A percentile compares a stretch with the other conserved stretches of the same genome.
phyloP scores from a whole-genome alignment of 2,329 filamentous ascomycete genomes.

The Mycocentrospora acerina region DNA sequence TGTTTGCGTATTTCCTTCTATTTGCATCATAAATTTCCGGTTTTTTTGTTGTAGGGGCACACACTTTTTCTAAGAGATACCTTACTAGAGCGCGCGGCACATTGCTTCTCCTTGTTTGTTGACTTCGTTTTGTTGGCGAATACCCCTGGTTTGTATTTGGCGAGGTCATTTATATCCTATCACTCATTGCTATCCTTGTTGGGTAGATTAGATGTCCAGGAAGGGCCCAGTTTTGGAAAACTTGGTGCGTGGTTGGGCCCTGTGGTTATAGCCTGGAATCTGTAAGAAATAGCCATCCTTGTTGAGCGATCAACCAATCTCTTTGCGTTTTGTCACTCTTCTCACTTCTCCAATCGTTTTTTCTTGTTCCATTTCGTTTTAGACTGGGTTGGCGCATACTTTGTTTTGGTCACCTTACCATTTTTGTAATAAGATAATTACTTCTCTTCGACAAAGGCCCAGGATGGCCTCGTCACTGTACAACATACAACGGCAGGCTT shows the following conservation, averaged over 20 bases:
- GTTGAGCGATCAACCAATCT: constrained; percentile 19
- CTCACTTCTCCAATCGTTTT: constrained; percentile 3
- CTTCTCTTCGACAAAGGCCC: not conserved
- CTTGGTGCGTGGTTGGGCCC: constrained; percentile 5
- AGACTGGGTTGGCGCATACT: constrained; percentile 1
- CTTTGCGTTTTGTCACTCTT: constrained; percentile 13
- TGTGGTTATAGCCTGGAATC: constrained; percentile 3
- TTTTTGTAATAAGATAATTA: constrained; percentile 3
- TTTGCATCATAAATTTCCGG: not conserved
- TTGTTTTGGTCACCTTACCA: not conserved
- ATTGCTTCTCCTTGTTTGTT: constrained; percentile 23
- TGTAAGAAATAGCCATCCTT: constrained; percentile 12
- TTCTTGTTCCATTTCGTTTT: constrained; percentile 5
- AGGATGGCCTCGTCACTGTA: constrained; percentile 1
- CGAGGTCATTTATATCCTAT: constrained; percentile 23
- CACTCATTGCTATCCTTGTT: constrained; percentile 16
- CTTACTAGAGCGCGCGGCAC: constrained; percentile 31
- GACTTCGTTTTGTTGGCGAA: constrained; percentile 32
- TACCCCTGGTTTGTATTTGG: constrained; percentile 40
- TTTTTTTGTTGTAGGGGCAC: constrained; percentile 20
- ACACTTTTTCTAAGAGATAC: constrained; percentile 29
- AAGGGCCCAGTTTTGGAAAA: constrained; percentile 7
- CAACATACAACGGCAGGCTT: too few relatives aligned
- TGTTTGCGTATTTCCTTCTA: constrained; percentile 6
- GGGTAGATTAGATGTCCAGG: constrained; percentile 12